Evolutionary conservation across 108 stramenopile species (phyloP).

Genomic region (Nitzschia inconspicua): DNA sequence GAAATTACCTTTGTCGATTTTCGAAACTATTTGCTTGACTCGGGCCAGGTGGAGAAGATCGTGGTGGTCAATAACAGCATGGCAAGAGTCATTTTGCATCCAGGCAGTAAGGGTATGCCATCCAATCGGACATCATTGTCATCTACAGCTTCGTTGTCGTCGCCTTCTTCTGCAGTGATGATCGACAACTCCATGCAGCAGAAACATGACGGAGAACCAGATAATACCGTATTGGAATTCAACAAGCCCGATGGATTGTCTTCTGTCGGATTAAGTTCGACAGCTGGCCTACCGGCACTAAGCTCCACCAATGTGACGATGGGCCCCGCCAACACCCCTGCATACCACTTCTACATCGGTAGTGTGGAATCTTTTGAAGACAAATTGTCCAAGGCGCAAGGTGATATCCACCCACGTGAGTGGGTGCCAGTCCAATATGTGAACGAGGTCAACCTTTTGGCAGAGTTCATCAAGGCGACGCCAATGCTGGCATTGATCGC

Average conservation of each 20-base stretch:
- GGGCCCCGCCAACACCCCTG: slow-evolving; percentile 21
- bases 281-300: neutral
- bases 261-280: no score
- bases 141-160: slow-evolving; percentile 6
- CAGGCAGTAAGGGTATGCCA: slow-evolving; percentile 32
- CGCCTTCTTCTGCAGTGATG: slow-evolving; percentile 4
- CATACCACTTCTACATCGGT: slow-evolving; percentile 95
- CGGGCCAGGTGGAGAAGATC: slow-evolving; percentile 87
- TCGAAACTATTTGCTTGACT: slow-evolving; percentile 68
- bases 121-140: neutral
- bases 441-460: slow-evolving; percentile 79
- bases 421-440: slow-evolving; percentile 96
- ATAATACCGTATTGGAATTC: slow-evolving; percentile 27
- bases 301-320: neutral
- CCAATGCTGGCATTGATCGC: slow-evolving; percentile 83
- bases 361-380: slow-evolving; percentile 96
- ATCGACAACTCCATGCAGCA: neutral
- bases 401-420: slow-evolving; percentile 75
- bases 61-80: slow-evolving; percentile 86
- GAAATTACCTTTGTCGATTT: slow-evolving; percentile 92
- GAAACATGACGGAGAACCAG: slow-evolving; percentile 4
- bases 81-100: slow-evolving; percentile 74
- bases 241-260: no score
- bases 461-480: slow-evolving; percentile 70
- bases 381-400: slow-evolving; percentile 91